These are phyloP conservation scores for Schizochytrium sp. DNA, from an alignment of 108 stramenopile species.

Conservation along the genomic window DNA sequence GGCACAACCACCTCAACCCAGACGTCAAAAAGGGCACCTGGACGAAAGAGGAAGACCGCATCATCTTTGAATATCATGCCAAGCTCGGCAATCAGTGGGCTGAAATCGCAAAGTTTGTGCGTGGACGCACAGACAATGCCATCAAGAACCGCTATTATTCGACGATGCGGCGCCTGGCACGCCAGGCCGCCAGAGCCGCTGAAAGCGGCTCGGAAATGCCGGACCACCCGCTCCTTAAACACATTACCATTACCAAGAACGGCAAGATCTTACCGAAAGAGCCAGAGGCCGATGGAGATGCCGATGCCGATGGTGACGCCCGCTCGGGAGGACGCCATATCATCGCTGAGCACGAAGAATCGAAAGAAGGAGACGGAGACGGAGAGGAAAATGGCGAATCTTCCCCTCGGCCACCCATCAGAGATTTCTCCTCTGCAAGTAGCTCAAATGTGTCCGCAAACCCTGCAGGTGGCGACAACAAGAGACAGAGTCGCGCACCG, in stretches of 20 bases:
- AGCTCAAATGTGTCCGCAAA: too few relatives aligned
- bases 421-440: too few relatives aligned
- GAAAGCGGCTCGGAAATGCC: background rate
- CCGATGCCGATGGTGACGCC: too few relatives aligned
- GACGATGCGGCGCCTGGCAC: conserved; percentile 1
- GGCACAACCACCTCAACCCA: conserved; percentile 78
- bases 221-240: conserved; percentile 2
- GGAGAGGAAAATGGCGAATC: too few relatives aligned
- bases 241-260: background rate
- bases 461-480: too few relatives aligned
- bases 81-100: conserved; percentile 58
- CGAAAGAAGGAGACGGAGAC: too few relatives aligned
- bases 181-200: background rate
- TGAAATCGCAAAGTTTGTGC: conserved; percentile 55
- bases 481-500: too few relatives aligned
- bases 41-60: conserved; percentile 44
- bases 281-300: background rate
- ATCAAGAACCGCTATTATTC: conserved; percentile 42
- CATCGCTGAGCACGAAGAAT: too few relatives aligned
- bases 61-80: conserved; percentile 25
- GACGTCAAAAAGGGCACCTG: conserved; percentile 54
- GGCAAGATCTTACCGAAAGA: background rate
- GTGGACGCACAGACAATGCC: conserved; percentile 41
- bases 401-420: too few relatives aligned
- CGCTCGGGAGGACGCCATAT: too few relatives aligned